Percentiles rank a stretch among this genome's conserved stretches.
Evolutionary conservation across 805 yeast genomes (phyloP).

Genomic region (Candida nanaspora): DNA sequence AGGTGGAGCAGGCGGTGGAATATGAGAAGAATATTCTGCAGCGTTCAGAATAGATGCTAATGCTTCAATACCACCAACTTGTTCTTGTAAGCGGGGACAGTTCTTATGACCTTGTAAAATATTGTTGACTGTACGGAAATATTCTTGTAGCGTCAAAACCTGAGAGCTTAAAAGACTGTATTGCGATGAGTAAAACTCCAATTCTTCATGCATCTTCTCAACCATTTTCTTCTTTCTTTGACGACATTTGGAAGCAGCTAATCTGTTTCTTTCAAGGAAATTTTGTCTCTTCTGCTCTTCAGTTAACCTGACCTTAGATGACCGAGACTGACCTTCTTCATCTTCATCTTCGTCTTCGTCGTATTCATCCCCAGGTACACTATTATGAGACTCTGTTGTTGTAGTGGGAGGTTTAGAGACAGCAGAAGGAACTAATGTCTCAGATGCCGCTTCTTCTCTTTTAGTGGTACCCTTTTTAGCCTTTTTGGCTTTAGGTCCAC

Average conservation of each 20-base stretch:
- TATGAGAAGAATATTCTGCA: conserved; percentile 19
- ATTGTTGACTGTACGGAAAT: conserved; percentile 41
- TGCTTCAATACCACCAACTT: conserved; percentile 40
- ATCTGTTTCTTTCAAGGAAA: conserved; percentile 85
- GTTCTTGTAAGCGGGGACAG: conserved; percentile 32
- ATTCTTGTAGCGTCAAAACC: conserved; percentile 51
- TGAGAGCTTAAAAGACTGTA: conserved; percentile 60
- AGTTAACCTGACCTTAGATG: conserved; percentile 31
- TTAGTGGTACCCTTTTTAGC: background rate
- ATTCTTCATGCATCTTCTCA: conserved; percentile 73
- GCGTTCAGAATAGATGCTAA: conserved; percentile 33
- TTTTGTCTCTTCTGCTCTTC: conserved; percentile 72
- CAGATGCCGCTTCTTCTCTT: background rate
- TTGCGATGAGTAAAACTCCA: conserved; percentile 61
- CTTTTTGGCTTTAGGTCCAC: background rate
- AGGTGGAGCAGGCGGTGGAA: conserved; percentile 1
- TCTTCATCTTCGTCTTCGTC: background rate
- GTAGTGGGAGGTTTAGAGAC: too few relatives aligned
- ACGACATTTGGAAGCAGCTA: conserved; percentile 96
- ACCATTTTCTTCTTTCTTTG: conserved; percentile 89
- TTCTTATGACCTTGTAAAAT: conserved; percentile 45
- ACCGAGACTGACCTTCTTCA: conserved; percentile 12
- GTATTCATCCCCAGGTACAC: background rate
- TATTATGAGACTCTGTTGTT: too few relatives aligned
- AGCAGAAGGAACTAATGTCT: too few relatives aligned